Base-by-base conservation (phyloP, 2,329 filamentous ascomycete species). In the Camillea tinctor region DNA sequence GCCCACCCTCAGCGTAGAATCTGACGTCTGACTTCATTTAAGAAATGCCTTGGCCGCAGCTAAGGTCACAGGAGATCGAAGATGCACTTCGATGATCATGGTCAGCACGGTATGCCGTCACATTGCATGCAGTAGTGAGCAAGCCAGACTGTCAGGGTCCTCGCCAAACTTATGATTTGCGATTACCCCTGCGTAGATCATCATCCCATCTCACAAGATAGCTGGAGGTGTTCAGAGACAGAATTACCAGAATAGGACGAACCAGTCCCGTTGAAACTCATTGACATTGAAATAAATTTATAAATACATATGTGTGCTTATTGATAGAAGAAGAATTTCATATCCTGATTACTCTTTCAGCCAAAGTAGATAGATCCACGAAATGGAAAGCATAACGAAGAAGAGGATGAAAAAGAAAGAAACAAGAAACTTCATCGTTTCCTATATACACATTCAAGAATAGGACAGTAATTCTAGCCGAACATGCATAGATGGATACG, bases 91-190 rank as follows among this genome's bases (percentile, higher is more conserved):
- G 26, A 30, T 30, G 26, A 30, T 30, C 26, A 23, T 13, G 22
- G 24, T 22, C 49, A 54, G 56, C 56, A 23, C n/a, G 22, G 24
- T 22, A 54, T 58, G 56, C 56, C 50, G 56, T 58, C 56, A 58
- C 30, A 30, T 17, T 26, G 50, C 50, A 48, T 58, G 56, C 56
- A 54, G 19, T 21, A 30, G 26, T 30, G 26, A 11, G 26, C 3
- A 30, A 30, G 2, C 13, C 3, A 52, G 56, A 36, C 50, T 49
- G 2, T 30, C 3, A 52, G 56, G 50, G 56, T 49, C 50, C 36
- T 30, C 49, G 56, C 36, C 5, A 22, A 52, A 13, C 55, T 20
- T 17, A 7, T 17, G 56, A 26, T 44, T 50, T 22, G 44, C 49
- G 49, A 23, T 13, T 19, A 57, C 36, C 55, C 55, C 55, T 56